These are phyloP conservation scores for Arctostaphylos glauca DNA, from an alignment of 148 eudicot genomes.

Conservation along the genomic window DNA sequence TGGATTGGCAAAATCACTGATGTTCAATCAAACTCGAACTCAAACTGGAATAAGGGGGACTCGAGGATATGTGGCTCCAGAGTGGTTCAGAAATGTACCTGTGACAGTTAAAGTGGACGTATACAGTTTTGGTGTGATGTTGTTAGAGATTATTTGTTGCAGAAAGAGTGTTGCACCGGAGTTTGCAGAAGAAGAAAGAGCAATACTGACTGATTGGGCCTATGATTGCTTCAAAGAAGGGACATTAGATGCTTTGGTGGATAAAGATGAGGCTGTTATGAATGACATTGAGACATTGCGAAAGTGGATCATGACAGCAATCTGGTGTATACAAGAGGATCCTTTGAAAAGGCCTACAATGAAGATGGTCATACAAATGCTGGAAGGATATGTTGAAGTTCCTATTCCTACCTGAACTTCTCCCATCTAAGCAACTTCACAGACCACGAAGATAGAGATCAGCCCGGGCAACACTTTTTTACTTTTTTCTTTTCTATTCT, in stretches of 20 bases:
- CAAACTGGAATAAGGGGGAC: conserved; percentile 20
- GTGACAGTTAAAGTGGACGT: conserved; percentile 21
- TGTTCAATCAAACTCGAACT: conserved; percentile 6
- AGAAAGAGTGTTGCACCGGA: conserved; percentile 11
- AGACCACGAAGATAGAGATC: neutral
- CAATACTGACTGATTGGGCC: conserved; percentile 16
- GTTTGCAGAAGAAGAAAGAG: conserved; percentile 12
- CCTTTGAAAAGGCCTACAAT: conserved; percentile 5
- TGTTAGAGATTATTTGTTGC: conserved; percentile 19
- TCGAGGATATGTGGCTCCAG: conserved; percentile 22
- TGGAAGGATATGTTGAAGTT: conserved; percentile 13
- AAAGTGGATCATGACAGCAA: conserved; percentile 5
- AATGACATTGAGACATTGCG: neutral
- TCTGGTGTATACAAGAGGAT: conserved; percentile 8
- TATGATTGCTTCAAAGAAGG: conserved; percentile 13
- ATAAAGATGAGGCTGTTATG: conserved; percentile 3
- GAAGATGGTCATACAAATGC: conserved; percentile 12
- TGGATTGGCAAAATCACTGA: conserved; percentile 15
- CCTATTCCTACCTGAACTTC: neutral
- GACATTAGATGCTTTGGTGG: conserved; percentile 11
- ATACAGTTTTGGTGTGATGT: conserved; percentile 16
- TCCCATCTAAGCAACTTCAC: neutral
- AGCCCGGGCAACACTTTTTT: too few species aligned
- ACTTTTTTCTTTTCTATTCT: too few species aligned
- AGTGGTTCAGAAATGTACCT: conserved; percentile 14